Conservation (phyloP, 2,329 filamentous ascomycete species). For the Ceratocystis albifundus region DNA sequence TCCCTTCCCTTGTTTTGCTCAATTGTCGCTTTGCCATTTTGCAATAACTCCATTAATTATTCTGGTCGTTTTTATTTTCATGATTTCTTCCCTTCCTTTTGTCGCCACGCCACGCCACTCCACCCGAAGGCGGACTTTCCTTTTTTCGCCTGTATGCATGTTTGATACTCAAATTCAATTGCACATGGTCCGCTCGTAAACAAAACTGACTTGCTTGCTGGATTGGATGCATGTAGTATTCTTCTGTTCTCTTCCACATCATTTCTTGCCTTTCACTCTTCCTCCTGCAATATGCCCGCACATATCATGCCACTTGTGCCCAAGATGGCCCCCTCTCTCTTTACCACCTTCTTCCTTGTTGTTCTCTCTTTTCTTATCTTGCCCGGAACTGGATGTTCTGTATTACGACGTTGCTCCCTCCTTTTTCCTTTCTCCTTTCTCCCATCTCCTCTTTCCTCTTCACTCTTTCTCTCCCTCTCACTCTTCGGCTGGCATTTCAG, state of each 20-base stretch:
- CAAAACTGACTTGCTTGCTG: too few relatives aligned
- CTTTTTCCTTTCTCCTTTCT: neutral
- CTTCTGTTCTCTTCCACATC: neutral
- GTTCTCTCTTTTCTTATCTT: neutral
- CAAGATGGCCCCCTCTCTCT: neutral
- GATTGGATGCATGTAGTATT: neutral
- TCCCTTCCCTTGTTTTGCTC: neutral
- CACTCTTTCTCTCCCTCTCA: neutral
- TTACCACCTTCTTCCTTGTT: neutral
- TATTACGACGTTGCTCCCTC: neutral
- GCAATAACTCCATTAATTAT: neutral
- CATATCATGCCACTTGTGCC: conserved; percentile 9
- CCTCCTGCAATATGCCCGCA: conserved; percentile 3
- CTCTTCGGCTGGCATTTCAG: neutral
- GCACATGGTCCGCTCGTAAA: neutral
- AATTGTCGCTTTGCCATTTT: neutral
- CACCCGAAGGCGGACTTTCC: neutral
- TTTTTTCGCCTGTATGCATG: neutral
- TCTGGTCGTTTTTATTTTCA: neutral
- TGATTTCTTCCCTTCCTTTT: neutral
- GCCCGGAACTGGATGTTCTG: neutral
- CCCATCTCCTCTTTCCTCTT: neutral
- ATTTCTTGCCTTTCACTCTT: neutral
- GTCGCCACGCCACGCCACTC: too few relatives aligned
- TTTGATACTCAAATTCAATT: neutral